These are phyloP conservation scores for Mycena maculata DNA, from an alignment of 768 basidiomycete genomes.

Conservation along the genomic window DNA sequence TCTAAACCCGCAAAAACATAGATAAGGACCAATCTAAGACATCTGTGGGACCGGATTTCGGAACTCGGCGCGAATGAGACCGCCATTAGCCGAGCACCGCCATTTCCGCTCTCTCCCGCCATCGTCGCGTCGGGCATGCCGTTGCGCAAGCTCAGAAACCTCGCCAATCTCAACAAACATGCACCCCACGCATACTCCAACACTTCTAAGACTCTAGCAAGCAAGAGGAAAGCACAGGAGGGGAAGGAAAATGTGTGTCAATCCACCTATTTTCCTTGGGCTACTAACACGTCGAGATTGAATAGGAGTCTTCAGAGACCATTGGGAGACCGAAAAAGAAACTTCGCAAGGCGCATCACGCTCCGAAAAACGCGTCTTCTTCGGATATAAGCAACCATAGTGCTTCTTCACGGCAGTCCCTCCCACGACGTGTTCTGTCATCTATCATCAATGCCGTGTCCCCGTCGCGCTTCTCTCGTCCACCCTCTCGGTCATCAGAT, in stretches of 20 bases:
- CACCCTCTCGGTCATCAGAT: background rate
- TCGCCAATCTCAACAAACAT: conserved; percentile 5
- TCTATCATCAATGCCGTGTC: background rate
- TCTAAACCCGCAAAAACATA: background rate
- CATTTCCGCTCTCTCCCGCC: background rate
- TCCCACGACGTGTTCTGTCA: background rate
- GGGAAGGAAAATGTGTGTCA: too few species aligned
- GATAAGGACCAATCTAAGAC: background rate
- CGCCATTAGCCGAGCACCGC: background rate
- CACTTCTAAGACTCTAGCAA: background rate
- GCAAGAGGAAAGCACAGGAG: background rate
- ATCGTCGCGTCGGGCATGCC: background rate
- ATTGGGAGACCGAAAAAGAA: too few species aligned
- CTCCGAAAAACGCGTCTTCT: too few species aligned
- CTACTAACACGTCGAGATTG: too few species aligned
- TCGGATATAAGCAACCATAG: background rate
- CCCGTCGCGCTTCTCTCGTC: background rate
- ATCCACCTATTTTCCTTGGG: too few species aligned
- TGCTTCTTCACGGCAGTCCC: background rate
- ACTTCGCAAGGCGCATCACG: too few species aligned
- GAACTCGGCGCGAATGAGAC: background rate
- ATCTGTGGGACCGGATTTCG: background rate
- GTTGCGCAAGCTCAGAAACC: conserved; percentile 1
- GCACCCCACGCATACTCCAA: background rate
- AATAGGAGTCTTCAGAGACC: too few species aligned